Percentiles rank a stretch among this genome's conserved stretches.
Conservation (phyloP, 148 eudicot species). For the Hydrangea macrophylla region DNA sequence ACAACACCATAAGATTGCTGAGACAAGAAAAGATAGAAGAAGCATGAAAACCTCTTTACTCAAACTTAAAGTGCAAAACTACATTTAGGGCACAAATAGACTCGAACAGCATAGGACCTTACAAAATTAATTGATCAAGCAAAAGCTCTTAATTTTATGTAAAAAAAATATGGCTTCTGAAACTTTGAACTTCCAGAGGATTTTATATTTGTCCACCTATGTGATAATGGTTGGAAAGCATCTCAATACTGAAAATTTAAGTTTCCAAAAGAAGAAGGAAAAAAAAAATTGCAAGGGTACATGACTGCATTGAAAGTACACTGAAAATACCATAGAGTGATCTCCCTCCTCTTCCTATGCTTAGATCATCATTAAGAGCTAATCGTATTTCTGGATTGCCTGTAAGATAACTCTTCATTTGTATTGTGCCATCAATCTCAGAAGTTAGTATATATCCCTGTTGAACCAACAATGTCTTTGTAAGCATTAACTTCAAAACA, state of each 20-base stretch:
- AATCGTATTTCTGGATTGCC: conserved; percentile 94
- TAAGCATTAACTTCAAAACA: background rate
- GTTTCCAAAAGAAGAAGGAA: background rate
- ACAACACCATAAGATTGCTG: background rate
- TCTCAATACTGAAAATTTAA: background rate
- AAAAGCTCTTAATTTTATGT: background rate
- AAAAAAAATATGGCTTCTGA: background rate
- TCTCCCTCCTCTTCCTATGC: conserved; percentile 68
- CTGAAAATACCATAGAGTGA: conserved; percentile 61
- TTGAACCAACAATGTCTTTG: conserved; percentile 8
- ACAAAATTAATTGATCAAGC: background rate
- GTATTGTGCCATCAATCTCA: conserved; percentile 95
- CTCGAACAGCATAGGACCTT: background rate
- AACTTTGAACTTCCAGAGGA: background rate
- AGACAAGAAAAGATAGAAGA: conserved; percentile 8
- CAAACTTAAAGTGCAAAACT: background rate
- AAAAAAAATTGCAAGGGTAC: background rate
- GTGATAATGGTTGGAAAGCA: background rate
- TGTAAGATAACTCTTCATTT: conserved; percentile 92
- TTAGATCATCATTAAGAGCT: conserved; percentile 86
- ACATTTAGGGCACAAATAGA: background rate
- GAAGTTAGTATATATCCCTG: conserved; percentile 96
- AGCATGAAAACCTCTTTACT: background rate
- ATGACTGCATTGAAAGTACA: conserved; percentile 2
- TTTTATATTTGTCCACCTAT: background rate